Conservation (phyloP, 768 basidiomycete species). For the Kwoniella pini region DNA sequence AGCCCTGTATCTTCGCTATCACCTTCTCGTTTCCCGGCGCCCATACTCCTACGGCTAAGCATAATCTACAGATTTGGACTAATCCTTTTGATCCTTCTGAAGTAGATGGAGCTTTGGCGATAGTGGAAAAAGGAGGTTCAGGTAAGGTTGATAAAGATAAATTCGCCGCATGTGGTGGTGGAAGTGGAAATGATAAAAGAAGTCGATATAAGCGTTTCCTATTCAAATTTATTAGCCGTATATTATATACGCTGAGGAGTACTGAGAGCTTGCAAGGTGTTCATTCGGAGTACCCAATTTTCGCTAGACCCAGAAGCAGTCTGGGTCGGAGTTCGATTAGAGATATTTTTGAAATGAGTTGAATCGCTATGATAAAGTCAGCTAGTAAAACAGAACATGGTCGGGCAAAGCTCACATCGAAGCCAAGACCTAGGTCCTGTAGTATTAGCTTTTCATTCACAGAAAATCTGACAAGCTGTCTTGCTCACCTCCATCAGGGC, state of each 20-base stretch:
- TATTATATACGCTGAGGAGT: not conserved
- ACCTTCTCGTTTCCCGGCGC: constrained; percentile 84
- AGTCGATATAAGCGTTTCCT: constrained; percentile 49
- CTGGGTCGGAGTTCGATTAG: constrained; percentile 7
- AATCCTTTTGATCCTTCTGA: constrained; percentile 59
- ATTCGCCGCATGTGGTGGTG: constrained; percentile 33
- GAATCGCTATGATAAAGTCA: constrained; percentile 30
- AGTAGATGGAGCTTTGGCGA: constrained; percentile 74
- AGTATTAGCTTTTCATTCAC: not conserved
- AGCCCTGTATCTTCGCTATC: constrained; percentile 80
- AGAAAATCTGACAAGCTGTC: not conserved
- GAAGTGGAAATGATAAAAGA: constrained; percentile 41
- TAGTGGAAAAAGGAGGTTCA: constrained; percentile 82
- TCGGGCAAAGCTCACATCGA: constrained; percentile 20
- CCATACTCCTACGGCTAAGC: constrained; percentile 83
- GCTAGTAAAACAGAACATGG: not conserved
- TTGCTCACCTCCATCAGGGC: constrained; percentile 44
- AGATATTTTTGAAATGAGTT: constrained; percentile 40
- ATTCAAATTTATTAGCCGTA: not conserved
- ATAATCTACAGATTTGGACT: constrained; percentile 73
- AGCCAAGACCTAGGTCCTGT: constrained; percentile 26
- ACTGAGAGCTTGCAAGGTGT: constrained; percentile 32
- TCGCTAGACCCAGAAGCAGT: constrained; percentile 27
- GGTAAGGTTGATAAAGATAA: constrained; percentile 60
- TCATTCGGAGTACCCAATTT: constrained; percentile 48